Percentiles rank a stretch among this genome's conserved stretches.
phyloP scores from a whole-genome alignment of 2,329 filamentous ascomycete genomes.

The Trichophyton verrucosum region DNA sequence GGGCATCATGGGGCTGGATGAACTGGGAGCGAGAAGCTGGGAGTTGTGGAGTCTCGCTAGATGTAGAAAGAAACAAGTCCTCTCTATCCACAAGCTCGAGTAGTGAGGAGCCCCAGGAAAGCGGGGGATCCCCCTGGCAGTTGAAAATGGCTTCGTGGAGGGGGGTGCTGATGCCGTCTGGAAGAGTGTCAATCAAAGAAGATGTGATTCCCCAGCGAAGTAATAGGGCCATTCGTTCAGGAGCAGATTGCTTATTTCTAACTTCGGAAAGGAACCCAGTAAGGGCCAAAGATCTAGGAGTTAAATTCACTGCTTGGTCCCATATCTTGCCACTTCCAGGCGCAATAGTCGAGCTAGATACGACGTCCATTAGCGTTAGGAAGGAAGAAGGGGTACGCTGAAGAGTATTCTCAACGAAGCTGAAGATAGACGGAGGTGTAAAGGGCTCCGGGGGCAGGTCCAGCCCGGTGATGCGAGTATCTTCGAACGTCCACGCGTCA shows the following conservation, averaged over 20 bases:
- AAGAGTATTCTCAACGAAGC: constrained; percentile 39
- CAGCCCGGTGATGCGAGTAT: constrained; percentile 33
- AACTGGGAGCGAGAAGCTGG: constrained; percentile 24
- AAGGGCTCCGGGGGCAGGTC: constrained; percentile 40
- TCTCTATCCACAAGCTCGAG: constrained; percentile 67
- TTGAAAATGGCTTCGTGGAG: constrained; percentile 73
- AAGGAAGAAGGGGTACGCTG: constrained; percentile 29
- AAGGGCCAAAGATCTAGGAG: constrained; percentile 59
- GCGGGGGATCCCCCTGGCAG: constrained; percentile 71
- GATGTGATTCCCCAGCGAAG: constrained; percentile 51
- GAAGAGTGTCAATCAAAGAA: constrained; percentile 64
- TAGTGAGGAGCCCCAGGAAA: constrained; percentile 58
- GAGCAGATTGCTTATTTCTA: constrained; percentile 36
- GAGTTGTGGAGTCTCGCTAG: constrained; percentile 32
- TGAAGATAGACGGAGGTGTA: constrained; percentile 47
- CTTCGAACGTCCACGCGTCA: constrained; percentile 45
- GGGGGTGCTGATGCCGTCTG: constrained; percentile 68
- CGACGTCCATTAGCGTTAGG: constrained; percentile 39
- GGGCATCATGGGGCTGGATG: constrained; percentile 51
- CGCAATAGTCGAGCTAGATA: constrained; percentile 23
- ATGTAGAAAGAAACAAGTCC: constrained; percentile 60
- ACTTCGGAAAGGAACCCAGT: constrained; percentile 53
- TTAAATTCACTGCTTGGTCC: constrained; percentile 30
- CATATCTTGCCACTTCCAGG: constrained; percentile 22
- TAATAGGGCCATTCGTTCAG: constrained; percentile 62